Base-by-base conservation (phyloP, 148 eudicot genomes). In the Hydrangea macrophylla region DNA sequence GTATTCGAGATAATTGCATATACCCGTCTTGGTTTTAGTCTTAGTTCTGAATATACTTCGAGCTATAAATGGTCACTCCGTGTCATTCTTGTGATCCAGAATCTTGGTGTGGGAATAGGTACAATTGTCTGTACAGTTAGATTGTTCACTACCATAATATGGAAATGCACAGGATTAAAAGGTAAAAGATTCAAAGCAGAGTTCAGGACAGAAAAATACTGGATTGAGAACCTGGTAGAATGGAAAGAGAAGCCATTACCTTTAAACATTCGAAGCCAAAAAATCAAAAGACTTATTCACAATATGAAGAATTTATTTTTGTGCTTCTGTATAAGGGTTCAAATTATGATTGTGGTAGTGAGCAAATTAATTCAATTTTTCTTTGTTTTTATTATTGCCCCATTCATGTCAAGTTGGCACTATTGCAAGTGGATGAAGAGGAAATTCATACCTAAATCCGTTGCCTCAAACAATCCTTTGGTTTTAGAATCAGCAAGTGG, bases 41-140 rank as follows among this genome's bases (percentile, higher is more conserved):
- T n/a, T n/a, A n/a, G n/a, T n/a, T n/a, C n/a, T n/a, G n/a, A n/a
- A n/a, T n/a, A n/a, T n/a, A 10, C 1, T 40, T 42, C 67, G 13
- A 33, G 25, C 5, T 70, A 70, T 53, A 51, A 60, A 58, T 60
- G 73, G 73, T 70, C 73, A 50, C 60, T 18, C 0, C 11, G 2
- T 0, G 18, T 33, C 0, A 50, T 70, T 31, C 11, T 60, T 20
- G 32, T 31, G 3, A 70, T 35, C 22, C 73, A 70, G 9, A 9
- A 0, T 4, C 4, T 60, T 0, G 66, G 32, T 5, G 15, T 60
- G 17, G 17, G 20, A 2, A 13, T 51, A 1, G 73, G 73, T 7
- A 22, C 32, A 9, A 26, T 60, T 50, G 58, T 51, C 7, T 50
- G 35, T 0, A 12, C 58, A 7, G 20, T 24, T 20, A 37, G 72